Percentiles rank a stretch among this genome's conserved stretches.
Evolutionary conservation across 257 asterid species (phyloP).

Genomic region (Solanum chilense): DNA sequence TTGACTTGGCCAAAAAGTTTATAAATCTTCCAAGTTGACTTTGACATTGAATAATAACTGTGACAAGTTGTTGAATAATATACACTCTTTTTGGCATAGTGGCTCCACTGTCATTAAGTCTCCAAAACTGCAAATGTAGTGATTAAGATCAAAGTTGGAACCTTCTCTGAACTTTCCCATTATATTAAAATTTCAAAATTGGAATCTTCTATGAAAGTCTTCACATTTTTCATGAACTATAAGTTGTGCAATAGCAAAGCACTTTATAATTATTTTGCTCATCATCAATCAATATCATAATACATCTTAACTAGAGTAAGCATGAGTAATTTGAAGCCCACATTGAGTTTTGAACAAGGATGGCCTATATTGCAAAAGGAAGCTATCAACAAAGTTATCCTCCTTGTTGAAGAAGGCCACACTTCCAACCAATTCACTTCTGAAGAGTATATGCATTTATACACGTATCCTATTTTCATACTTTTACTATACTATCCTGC

Average conservation of each 20-base stretch:
- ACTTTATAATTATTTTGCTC: background rate
- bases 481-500: background rate
- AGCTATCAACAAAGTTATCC: conserved; percentile 16
- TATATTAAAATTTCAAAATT: background rate
- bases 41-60: background rate
- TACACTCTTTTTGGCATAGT: background rate
- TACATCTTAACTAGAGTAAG: background rate
- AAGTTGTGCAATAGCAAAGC: background rate
- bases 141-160: background rate
- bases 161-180: background rate
- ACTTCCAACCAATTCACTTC: conserved; percentile 3
- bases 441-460: conserved; percentile 15
- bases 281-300: background rate
- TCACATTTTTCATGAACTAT: background rate
- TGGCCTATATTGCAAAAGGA: conserved; percentile 28
- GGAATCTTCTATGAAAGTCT: background rate
- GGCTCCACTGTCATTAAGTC: background rate
- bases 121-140: background rate
- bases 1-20: background rate
- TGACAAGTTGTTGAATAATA: background rate
- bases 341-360: conserved; percentile 20
- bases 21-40: background rate
- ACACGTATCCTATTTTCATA: conserved; percentile 14
- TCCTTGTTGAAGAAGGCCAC: conserved; percentile 7
- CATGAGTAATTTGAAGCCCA: background rate